Conservation (phyloP, 2,329 filamentous ascomycete species). For the Zymoseptoria tritici region DNA sequence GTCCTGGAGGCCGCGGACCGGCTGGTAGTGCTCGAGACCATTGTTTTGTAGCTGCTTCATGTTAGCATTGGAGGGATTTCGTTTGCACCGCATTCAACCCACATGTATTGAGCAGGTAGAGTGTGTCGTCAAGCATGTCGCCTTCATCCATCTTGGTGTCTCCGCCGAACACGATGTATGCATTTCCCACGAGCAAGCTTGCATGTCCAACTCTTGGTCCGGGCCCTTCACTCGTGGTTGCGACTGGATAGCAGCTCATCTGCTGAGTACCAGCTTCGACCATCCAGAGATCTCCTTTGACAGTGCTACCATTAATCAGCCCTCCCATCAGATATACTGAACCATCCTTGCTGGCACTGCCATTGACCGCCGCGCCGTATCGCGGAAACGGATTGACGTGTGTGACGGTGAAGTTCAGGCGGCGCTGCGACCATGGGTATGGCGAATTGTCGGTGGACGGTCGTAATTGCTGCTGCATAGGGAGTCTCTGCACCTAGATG, state of each 20-base stretch:
- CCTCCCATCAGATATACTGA: slow-evolving; percentile 98
- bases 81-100: slow-evolving; percentile 37
- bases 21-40: slow-evolving; percentile 92
- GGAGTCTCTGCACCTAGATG: slow-evolving; percentile 34
- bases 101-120: slow-evolving; percentile 98
- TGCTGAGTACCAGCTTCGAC: slow-evolving; percentile 73
- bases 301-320: slow-evolving; percentile 85
- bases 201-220: slow-evolving; percentile 91
- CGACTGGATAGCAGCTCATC: slow-evolving; percentile 84
- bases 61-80: not conserved
- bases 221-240: slow-evolving; percentile 87
- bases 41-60: slow-evolving; percentile 73
- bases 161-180: slow-evolving; percentile 97
- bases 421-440: slow-evolving; percentile 92
- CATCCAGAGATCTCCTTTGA: slow-evolving; percentile 97
- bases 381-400: slow-evolving; percentile 85
- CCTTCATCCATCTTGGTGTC: slow-evolving; percentile 95
- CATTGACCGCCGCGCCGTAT: slow-evolving; percentile 94
- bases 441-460: slow-evolving; percentile 64
- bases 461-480: slow-evolving; percentile 30
- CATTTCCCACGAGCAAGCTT: slow-evolving; percentile 90
- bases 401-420: slow-evolving; percentile 74
- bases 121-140: slow-evolving; percentile 85
- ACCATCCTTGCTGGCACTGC: slow-evolving; percentile 87
- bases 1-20: slow-evolving; percentile 75